Conservation (phyloP, 2,329 filamentous ascomycete genomes). For the Monosporascus cannonballus region DNA sequence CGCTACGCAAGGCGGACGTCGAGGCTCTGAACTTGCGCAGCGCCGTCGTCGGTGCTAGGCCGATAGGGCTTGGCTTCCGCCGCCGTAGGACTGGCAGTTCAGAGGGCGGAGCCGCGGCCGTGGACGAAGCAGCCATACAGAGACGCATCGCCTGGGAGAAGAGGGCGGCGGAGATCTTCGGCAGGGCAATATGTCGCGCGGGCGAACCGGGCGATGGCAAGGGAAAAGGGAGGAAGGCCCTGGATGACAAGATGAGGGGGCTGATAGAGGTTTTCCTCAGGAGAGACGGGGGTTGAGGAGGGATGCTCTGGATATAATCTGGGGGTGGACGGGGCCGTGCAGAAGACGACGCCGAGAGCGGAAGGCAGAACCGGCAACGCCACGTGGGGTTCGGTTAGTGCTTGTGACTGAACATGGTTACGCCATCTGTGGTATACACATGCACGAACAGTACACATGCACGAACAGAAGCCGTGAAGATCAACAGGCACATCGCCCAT, state of each 20-base stretch:
- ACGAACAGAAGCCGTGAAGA: no score
- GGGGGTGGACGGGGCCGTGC: no score
- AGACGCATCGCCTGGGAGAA: conserved; percentile 54
- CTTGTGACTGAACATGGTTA: no score
- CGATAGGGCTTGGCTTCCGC: conserved; percentile 41
- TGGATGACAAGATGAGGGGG: conserved; percentile 58
- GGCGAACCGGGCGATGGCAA: conserved; percentile 18
- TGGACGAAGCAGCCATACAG: conserved; percentile 40
- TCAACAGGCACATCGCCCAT: no score
- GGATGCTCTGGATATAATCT: no score
- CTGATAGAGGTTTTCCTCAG: conserved; percentile 67
- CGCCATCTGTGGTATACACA: no score
- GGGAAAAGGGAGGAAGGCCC: conserved; percentile 49
- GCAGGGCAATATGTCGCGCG: conserved; percentile 53
- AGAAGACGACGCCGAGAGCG: no score
- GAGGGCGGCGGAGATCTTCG: conserved; percentile 60
- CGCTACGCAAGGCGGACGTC: conserved; percentile 30
- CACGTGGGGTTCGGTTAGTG: no score
- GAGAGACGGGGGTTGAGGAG: conserved; percentile 10
- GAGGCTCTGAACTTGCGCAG: conserved; percentile 24
- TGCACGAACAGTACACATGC: no score
- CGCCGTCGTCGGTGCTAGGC: conserved; percentile 13
- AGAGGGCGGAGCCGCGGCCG: not conserved
- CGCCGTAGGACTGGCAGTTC: conserved; percentile 19
- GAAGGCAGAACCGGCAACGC: no score